Percentiles rank a stretch among this genome's conserved stretches.
Conservation (phyloP, 176 grass and related monocot species). For the Elymus sibiricus region DNA sequence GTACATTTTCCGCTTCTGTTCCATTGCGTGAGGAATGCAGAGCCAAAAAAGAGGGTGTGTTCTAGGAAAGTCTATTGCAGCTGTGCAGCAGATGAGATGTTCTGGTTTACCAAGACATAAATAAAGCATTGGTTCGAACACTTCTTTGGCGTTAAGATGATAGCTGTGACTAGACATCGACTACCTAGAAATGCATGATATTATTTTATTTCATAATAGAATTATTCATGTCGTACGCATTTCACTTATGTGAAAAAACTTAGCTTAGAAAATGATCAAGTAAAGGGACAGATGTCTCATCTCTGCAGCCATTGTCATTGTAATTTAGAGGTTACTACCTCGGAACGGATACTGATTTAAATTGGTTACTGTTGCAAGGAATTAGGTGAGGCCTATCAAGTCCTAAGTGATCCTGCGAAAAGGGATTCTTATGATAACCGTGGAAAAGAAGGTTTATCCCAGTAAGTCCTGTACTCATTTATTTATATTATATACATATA, state of each 20-base stretch:
- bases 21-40: neutral
- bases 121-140: too few relatives aligned
- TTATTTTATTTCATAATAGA: neutral
- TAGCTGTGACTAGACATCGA: too few relatives aligned
- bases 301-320: neutral
- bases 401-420: conserved; percentile 80
- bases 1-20: neutral
- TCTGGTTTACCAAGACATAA: too few relatives aligned
- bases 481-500: neutral
- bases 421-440: conserved; percentile 73
- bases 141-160: too few relatives aligned
- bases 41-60: too few relatives aligned
- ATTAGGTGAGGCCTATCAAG: conserved; percentile 94
- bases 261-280: too few relatives aligned
- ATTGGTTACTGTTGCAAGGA: conserved; percentile 43
- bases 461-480: conserved; percentile 51
- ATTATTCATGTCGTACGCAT: neutral
- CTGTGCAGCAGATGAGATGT: too few relatives aligned
- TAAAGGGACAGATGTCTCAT: neutral
- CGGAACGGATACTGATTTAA: neutral
- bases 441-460: conserved; percentile 77
- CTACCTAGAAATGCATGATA: too few relatives aligned
- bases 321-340: neutral
- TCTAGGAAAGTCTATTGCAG: too few relatives aligned
- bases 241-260: neutral